Evolutionary conservation across 257 asterid species (phyloP), one percentile per base, ranked within the genome.

Genomic region (Coffea canephora): DNA sequence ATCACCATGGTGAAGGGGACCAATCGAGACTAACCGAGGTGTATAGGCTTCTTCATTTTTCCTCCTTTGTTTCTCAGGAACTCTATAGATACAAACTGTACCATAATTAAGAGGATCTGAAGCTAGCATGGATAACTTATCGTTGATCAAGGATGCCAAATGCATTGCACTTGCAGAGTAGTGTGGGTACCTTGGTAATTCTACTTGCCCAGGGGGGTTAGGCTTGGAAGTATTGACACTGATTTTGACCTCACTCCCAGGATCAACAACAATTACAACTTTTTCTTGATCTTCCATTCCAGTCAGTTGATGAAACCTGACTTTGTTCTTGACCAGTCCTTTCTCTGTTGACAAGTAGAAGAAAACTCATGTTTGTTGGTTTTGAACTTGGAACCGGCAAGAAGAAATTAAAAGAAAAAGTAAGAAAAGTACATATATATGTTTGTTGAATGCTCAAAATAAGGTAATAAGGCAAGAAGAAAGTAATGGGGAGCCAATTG

Each of bases 11-110:
- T 85, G 88, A 73, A 82, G 81, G 14, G 84, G 88, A 18, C 86
- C 86, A 5, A 85, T 82, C 9, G 86, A 82, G 18, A 85, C 81
- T 69, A 85, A 54, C 34, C 80, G 65, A 50, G 88, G 86, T 4
- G 82, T 75, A 64, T 85, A 82, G 4, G 86, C 84, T 49, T 69
- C 76, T 77, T 73, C 81, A 39, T 85, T 82, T 19, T 59, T 72
- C 25, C 49, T 67, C 18, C 88, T 80, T 21, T 67, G 85, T 74
- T 79, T 82, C 72, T 81, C 80, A 11, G 85, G 57, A 48, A 85
- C 85, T 75, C 55, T 85, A 27, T 78, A 79, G 74, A 85, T 85
- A 57, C 74, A 85, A 10, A 83, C 81, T n/a, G 79, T 46, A 21
- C 77, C 77, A 34, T 74, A 76, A 65, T 66, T 76, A 8, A 64